phyloP scores from a whole-genome alignment of 2,329 filamentous ascomycete species.

The Rutstroemia sp. region DNA sequence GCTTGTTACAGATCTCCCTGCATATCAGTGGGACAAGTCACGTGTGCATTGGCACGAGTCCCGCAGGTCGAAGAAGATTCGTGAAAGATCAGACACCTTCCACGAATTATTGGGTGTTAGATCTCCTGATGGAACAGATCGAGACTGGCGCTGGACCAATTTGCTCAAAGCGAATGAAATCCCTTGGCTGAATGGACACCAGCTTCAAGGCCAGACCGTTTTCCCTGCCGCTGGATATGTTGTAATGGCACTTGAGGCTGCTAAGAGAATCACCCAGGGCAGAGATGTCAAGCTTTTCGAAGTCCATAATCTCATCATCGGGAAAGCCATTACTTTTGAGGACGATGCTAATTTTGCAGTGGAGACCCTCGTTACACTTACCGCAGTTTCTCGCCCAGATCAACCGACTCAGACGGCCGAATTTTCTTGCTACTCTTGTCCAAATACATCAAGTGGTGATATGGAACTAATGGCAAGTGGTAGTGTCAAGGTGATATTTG shows the following conservation, averaged over 20 bases:
- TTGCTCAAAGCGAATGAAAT: constrained; percentile 24
- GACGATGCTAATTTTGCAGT: neutral
- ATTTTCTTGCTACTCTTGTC: neutral
- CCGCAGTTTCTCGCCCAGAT: neutral
- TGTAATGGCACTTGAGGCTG: constrained; percentile 11
- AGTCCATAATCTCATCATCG: neutral
- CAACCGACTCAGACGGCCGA: neutral
- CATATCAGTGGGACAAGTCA: constrained; percentile 14
- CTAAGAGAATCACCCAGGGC: neutral
- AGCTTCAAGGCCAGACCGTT: constrained; percentile 30
- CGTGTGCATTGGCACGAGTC: constrained; percentile 13
- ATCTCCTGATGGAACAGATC: constrained; percentile 8
- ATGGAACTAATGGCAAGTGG: neutral
- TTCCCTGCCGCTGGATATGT: constrained; percentile 42
- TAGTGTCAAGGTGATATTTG: neutral
- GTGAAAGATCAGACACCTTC: neutral
- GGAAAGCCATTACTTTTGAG: neutral
- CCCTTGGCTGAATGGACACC: constrained; percentile 40
- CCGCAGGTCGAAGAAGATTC: neutral
- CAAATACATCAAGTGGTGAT: neutral
- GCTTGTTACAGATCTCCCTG: constrained; percentile 2
- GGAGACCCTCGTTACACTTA: neutral
- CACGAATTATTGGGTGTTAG: constrained; percentile 16
- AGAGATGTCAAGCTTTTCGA: neutral
- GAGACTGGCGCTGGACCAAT: constrained; percentile 13